These are phyloP conservation scores for Mycena capillaripes DNA, from an alignment of 768 basidiomycete species.

Conservation along the genomic window DNA sequence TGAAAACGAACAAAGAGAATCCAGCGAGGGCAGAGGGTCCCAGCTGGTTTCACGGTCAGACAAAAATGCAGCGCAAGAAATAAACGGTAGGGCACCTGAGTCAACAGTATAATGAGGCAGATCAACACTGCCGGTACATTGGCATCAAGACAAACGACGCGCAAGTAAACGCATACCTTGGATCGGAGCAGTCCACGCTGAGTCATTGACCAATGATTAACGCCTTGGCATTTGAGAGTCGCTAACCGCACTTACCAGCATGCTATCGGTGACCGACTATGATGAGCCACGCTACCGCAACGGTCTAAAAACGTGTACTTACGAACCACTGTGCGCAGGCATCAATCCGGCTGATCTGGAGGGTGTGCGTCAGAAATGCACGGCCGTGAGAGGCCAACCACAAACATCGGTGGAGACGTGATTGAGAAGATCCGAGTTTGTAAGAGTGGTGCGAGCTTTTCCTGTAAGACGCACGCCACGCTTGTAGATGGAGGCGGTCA, in stretches of 20 bases:
- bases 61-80: neutral
- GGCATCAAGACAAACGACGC: neutral
- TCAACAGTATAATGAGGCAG: constrained; percentile 71
- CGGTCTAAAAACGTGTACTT: constrained; percentile 46
- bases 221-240: neutral
- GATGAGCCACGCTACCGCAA: constrained; percentile 9
- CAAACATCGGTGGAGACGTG: constrained; percentile 77
- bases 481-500: constrained; percentile 80
- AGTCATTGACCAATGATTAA: constrained; percentile 11
- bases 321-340: constrained; percentile 81
- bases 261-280: constrained; percentile 47
- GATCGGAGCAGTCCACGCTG: constrained; percentile 78
- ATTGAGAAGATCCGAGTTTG: constrained; percentile 73
- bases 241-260: constrained; percentile 47
- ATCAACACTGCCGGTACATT: constrained; percentile 51
- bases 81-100: constrained; percentile 56
- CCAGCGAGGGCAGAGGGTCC: constrained; percentile 81
- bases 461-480: constrained; percentile 76
- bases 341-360: constrained; percentile 68
- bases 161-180: constrained; percentile 49
- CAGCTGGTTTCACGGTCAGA: constrained; percentile 55
- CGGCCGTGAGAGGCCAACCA: constrained; percentile 17
- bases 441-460: constrained; percentile 72
- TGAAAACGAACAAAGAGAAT: constrained; percentile 73
- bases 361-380: constrained; percentile 1